Conservation (phyloP, 2,329 filamentous ascomycete species). For the Cordyceps sp. region DNA sequence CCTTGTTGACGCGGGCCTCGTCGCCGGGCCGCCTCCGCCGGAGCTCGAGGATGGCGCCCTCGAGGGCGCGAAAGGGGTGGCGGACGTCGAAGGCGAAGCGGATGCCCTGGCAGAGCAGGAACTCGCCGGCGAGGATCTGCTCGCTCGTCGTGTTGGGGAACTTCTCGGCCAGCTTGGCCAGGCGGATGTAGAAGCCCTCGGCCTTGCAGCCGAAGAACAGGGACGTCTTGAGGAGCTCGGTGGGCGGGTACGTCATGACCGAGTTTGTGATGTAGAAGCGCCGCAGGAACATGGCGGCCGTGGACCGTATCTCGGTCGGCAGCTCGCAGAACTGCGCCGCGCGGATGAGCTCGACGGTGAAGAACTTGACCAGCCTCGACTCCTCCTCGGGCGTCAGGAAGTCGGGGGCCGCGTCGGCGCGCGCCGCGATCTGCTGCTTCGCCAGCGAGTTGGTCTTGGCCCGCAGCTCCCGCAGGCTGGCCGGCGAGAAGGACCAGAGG, state of each 20-base stretch:
- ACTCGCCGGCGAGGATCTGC: conserved; percentile 80
- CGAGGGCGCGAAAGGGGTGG: conserved; percentile 76
- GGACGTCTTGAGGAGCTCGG: conserved; percentile 74
- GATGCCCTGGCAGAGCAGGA: conserved; percentile 78
- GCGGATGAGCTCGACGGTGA: conserved; percentile 41
- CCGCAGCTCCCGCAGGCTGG: conserved; percentile 55
- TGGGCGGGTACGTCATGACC: conserved; percentile 88
- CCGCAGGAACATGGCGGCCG: conserved; percentile 75
- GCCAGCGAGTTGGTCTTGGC: conserved; percentile 67
- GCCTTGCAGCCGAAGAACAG: conserved; percentile 91
- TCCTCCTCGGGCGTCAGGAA: conserved; percentile 78
- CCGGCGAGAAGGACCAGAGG: conserved; percentile 78
- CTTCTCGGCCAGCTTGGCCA: conserved; percentile 47
- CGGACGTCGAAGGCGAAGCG: conserved; percentile 87
- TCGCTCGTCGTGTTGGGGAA: conserved; percentile 59
- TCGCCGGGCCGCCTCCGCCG: conserved; percentile 48
- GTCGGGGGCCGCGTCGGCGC: conserved; percentile 45
- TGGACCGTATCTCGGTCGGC: conserved; percentile 36
- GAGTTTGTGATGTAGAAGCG: conserved; percentile 95
- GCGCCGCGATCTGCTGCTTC: conserved; percentile 37
- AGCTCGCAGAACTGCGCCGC: conserved; percentile 36
- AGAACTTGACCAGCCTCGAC: conserved; percentile 63
- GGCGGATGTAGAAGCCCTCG: conserved; percentile 62
- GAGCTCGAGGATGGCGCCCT: conserved; percentile 75
- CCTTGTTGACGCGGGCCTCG: conserved; percentile 33